These are phyloP conservation scores for Pseudogymnoascus destructans DNA, from an alignment of 2,329 filamentous ascomycete genomes.

Conservation along the genomic window DNA sequence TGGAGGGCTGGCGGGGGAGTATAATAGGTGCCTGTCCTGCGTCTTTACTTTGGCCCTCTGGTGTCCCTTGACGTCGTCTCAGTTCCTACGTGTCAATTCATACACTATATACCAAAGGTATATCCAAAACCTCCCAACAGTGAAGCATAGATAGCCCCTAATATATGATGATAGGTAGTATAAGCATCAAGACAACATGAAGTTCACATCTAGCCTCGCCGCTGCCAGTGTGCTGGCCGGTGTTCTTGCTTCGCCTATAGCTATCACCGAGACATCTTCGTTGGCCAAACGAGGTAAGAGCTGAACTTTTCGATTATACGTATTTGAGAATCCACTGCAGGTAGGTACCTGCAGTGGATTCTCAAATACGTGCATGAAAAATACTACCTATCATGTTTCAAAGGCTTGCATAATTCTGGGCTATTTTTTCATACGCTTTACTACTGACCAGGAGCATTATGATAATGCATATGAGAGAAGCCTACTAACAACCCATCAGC, in stretches of 20 bases:
- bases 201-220: neutral
- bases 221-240: neutral
- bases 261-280: neutral
- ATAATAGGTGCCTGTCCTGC: neutral
- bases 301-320: neutral
- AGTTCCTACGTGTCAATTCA: neutral
- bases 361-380: neutral
- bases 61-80: neutral
- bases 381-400: neutral
- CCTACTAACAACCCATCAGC: conserved; percentile 10
- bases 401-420: neutral
- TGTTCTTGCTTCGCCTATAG: conserved; percentile 1
- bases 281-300: neutral
- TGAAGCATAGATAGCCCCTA: neutral
- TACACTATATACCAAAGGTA: neutral
- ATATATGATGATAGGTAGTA: neutral
- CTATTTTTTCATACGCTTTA: neutral
- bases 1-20: neutral
- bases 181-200: neutral
- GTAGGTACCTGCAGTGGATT: neutral
- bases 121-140: neutral
- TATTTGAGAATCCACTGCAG: too few relatives aligned
- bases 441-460: neutral
- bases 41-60: neutral
- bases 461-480: neutral